Percentiles rank a stretch among this genome's conserved stretches.
These are phyloP conservation scores for Magnusiomyces fungicola DNA, from an alignment of 1,139 yeast genomes.

Conservation along the genomic window DNA sequence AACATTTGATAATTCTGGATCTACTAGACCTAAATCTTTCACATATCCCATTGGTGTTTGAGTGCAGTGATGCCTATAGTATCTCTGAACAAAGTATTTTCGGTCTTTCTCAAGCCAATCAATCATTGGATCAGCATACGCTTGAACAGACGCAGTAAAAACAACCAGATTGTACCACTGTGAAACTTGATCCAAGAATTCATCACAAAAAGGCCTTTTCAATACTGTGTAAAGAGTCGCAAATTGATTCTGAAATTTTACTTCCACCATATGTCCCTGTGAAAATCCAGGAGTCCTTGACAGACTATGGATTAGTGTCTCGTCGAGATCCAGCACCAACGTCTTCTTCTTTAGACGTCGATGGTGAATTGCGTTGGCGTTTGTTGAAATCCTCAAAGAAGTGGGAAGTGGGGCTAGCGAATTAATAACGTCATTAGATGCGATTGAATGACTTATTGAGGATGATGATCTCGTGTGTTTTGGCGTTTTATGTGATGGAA, in stretches of 20 bases:
- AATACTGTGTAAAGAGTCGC: constrained; percentile 85
- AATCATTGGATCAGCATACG: constrained; percentile 95
- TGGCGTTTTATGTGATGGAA: not conserved
- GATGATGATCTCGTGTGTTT: not conserved
- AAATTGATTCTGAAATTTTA: constrained; percentile 50
- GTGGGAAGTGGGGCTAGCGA: not conserved
- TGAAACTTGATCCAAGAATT: constrained; percentile 66
- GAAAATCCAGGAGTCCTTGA: constrained; percentile 50
- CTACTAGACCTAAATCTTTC: constrained; percentile 62
- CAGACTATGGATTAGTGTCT: constrained; percentile 85
- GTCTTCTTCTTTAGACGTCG: constrained; percentile 41
- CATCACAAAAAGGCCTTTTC: constrained; percentile 87
- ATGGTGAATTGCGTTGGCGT: constrained; percentile 5
- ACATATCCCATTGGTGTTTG: constrained; percentile 65
- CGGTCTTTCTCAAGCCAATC: constrained; percentile 68
- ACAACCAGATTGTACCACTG: constrained; percentile 69
- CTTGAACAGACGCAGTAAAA: constrained; percentile 75
- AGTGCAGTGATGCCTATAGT: constrained; percentile 75
- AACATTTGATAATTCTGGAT: constrained; percentile 57
- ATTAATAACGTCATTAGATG: not conserved
- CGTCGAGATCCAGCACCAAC: constrained; percentile 82
- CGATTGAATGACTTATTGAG: not conserved
- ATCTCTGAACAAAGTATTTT: constrained; percentile 50
- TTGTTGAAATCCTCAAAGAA: not conserved
- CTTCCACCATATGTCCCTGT: constrained; percentile 74